phyloP scores from a whole-genome alignment of 345 rosid species.

The Brassica juncea region DNA sequence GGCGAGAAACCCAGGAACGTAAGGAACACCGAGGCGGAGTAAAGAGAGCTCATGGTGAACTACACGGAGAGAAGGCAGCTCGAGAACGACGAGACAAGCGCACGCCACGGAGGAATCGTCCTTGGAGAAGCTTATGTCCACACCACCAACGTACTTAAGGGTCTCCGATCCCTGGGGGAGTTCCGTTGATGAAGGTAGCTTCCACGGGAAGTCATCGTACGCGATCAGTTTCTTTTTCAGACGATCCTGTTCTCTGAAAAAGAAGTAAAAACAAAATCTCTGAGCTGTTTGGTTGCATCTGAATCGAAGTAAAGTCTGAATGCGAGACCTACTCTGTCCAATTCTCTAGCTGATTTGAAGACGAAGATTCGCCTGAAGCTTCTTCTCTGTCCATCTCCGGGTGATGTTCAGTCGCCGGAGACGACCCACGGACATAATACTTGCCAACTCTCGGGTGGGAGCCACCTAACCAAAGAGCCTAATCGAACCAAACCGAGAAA shows the following conservation, averaged over 20 bases:
- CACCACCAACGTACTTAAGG: constrained; percentile 85
- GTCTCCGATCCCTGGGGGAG: constrained; percentile 23
- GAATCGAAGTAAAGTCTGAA: neutral
- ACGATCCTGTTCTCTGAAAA: constrained; percentile 58
- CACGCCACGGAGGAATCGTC: constrained; percentile 69
- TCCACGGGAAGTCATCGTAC: constrained; percentile 68
- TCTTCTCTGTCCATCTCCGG: constrained; percentile 23
- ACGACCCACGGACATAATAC: neutral
- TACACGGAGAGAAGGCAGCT: constrained; percentile 49
- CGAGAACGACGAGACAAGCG: constrained; percentile 72
- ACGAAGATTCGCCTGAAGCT: constrained; percentile 20
- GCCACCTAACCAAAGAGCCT: too few species aligned
- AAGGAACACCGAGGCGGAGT: constrained; percentile 61
- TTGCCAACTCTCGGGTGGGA: too few species aligned
- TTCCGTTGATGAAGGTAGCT: constrained; percentile 33
- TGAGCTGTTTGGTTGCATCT: neutral
- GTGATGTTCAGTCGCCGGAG: constrained; percentile 6
- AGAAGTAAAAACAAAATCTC: neutral
- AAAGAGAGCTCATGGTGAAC: constrained; percentile 56
- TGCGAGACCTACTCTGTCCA: constrained; percentile 42
- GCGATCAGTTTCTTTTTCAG: constrained; percentile 62
- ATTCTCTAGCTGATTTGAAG: constrained; percentile 23
- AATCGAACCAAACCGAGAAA: too few species aligned
- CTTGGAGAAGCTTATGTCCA: constrained; percentile 81
- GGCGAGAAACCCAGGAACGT: constrained; percentile 84